phyloP scores from a whole-genome alignment of 805 yeast species.

The Pichia sporocuriosa region DNA sequence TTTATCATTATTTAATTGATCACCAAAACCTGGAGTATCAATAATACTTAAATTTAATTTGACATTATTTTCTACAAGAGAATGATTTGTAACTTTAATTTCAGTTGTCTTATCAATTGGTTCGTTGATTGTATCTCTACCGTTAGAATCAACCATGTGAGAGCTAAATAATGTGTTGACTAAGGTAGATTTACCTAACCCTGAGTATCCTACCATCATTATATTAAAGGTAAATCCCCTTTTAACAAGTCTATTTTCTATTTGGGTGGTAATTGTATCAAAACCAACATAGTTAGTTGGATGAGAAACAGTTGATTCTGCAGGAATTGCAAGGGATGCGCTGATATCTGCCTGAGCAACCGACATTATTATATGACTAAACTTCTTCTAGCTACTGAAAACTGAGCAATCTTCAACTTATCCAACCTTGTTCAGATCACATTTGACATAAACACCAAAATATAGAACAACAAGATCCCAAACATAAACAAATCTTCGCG shows the following conservation, averaged over 20 bases:
- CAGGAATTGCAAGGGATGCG: background rate
- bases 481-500: too few relatives aligned
- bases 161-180: slow-evolving; percentile 87
- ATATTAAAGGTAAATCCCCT: slow-evolving; percentile 91
- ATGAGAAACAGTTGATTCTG: slow-evolving; percentile 25
- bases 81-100: slow-evolving; percentile 63
- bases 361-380: background rate
- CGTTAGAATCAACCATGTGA: slow-evolving; percentile 65
- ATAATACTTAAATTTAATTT: slow-evolving; percentile 78
- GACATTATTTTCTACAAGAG: slow-evolving; percentile 79
- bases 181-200: slow-evolving; percentile 89
- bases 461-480: too few relatives aligned
- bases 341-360: background rate
- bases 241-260: slow-evolving; percentile 84
- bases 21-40: slow-evolving; percentile 98
- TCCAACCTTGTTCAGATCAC: too few relatives aligned
- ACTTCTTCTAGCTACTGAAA: too few relatives aligned
- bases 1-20: slow-evolving; percentile 88
- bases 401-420: too few relatives aligned
- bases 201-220: slow-evolving; percentile 91
- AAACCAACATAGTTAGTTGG: slow-evolving; percentile 89
- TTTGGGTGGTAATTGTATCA: slow-evolving; percentile 92
- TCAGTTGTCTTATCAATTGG: slow-evolving; percentile 85
- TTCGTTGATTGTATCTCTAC: slow-evolving; percentile 59
- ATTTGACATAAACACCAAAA: too few relatives aligned